Evolutionary conservation across 495 filamentous ascomycete species (phyloP).

Genomic region (Penicillium bovifimosum): DNA sequence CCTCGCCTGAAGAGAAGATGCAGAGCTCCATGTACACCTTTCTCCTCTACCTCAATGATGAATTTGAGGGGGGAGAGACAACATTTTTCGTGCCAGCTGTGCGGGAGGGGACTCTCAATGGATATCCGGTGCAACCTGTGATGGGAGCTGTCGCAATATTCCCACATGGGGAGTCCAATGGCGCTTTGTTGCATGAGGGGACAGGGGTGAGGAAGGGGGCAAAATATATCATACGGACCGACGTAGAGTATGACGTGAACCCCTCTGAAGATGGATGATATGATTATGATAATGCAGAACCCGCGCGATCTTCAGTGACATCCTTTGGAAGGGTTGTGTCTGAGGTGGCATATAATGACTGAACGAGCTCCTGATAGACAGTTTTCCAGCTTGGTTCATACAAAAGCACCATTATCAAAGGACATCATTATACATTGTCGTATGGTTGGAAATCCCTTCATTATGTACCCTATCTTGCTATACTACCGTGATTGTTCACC

Average conservation of each 20-base stretch:
- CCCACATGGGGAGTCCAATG: conserved; percentile 36
- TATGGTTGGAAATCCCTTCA: too few relatives aligned
- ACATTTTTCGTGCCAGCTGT: conserved; percentile 36
- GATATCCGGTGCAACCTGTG: conserved; percentile 36
- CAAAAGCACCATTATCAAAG: too few relatives aligned
- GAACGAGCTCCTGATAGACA: not conserved
- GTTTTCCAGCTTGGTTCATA: too few relatives aligned
- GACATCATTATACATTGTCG: too few relatives aligned
- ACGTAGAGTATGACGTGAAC: conserved; percentile 40
- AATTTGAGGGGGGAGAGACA: conserved; percentile 39
- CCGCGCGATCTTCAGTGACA: not conserved
- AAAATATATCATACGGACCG: conserved; percentile 38
- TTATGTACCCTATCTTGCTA: too few relatives aligned
- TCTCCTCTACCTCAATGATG: conserved; percentile 36
- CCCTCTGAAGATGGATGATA: conserved; percentile 12
- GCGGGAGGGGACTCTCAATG: conserved; percentile 33
- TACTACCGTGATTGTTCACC: too few relatives aligned
- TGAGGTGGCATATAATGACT: not conserved
- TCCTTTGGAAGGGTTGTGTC: not conserved
- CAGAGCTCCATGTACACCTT: conserved; percentile 42
- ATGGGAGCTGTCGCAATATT: conserved; percentile 40
- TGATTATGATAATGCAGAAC: not conserved
- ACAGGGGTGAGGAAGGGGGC: conserved; percentile 35
- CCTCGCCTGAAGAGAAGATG: conserved; percentile 29
- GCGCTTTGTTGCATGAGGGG: conserved; percentile 36